Percentiles rank a stretch among this genome's conserved stretches.
phyloP scores from a whole-genome alignment of 805 yeast genomes.

The Vanderwaltozyma verrucispora region DNA sequence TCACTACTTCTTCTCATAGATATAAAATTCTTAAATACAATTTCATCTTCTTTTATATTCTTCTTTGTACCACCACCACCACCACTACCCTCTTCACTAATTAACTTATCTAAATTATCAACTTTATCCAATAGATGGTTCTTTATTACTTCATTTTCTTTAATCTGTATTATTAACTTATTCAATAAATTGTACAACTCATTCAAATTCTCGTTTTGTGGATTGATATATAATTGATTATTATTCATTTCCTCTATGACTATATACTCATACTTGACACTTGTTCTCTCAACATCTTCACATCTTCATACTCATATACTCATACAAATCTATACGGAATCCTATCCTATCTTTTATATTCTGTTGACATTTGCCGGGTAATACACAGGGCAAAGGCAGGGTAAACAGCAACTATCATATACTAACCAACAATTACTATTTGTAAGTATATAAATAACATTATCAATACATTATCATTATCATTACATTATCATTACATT shows the following conservation, averaged over 20 bases:
- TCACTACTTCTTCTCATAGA: no score
- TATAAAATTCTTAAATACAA: background rate
- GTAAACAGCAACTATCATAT: no score
- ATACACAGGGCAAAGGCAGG: no score
- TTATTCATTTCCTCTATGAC: background rate
- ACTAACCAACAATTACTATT: no score
- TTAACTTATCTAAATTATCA: background rate
- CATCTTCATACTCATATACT: no score
- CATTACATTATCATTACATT: no score
- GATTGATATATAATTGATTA: conserved; percentile 1
- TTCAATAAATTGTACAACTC: conserved; percentile 2
- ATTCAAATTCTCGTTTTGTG: conserved; percentile 4
- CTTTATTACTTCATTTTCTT: background rate
- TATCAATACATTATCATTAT: no score
- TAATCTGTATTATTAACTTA: background rate
- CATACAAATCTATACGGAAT: no score
- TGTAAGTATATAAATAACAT: no score
- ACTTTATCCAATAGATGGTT: background rate
- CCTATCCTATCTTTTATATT: no score
- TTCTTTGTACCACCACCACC: background rate
- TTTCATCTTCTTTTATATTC: background rate
- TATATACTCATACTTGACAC: background rate
- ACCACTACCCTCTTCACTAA: background rate
- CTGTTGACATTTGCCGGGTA: no score
- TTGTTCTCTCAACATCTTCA: background rate